Evolutionary conservation across 2,329 filamentous ascomycete genomes (phyloP).

Genomic region (Plenodomus lindquistii): DNA sequence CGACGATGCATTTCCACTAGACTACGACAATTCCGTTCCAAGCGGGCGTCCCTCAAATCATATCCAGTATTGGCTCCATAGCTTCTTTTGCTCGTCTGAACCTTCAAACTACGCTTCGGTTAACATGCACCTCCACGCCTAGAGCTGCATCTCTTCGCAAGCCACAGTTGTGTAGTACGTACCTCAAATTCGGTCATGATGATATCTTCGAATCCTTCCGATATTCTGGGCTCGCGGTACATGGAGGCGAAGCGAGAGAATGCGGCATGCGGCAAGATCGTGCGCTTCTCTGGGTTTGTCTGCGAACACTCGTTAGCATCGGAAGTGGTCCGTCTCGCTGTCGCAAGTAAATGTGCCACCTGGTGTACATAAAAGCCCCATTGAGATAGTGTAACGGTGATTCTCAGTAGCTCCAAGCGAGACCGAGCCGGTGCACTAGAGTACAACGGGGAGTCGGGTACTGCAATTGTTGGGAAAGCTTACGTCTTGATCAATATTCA

Average conservation of each 20-base stretch:
- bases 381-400: slow-evolving; percentile 11
- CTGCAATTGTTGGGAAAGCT: slow-evolving; percentile 31
- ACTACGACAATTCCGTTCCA: neutral
- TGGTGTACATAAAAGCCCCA: slow-evolving; percentile 10
- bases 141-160: slow-evolving; percentile 4
- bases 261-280: slow-evolving; percentile 74
- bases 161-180: slow-evolving; percentile 27
- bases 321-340: slow-evolving; percentile 1
- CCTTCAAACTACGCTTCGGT: slow-evolving; percentile 63
- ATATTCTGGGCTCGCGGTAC: slow-evolving; percentile 70
- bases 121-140: slow-evolving; percentile 18
- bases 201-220: slow-evolving; percentile 86
- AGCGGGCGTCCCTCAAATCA: slow-evolving; percentile 41
- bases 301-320: slow-evolving; percentile 38
- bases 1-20: neutral
- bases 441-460: slow-evolving; percentile 5
- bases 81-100: slow-evolving; percentile 65
- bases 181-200: slow-evolving; percentile 72
- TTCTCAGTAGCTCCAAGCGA: slow-evolving; percentile 6
- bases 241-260: slow-evolving; percentile 76
- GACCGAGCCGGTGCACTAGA: slow-evolving; percentile 7
- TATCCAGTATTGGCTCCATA: slow-evolving; percentile 81
- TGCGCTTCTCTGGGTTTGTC: slow-evolving; percentile 82
- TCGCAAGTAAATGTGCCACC: slow-evolving; percentile 2
- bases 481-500: slow-evolving; percentile 51